These are phyloP conservation scores for Westerdykella ornata DNA, from an alignment of 2,329 filamentous ascomycete species.

Conservation along the genomic window DNA sequence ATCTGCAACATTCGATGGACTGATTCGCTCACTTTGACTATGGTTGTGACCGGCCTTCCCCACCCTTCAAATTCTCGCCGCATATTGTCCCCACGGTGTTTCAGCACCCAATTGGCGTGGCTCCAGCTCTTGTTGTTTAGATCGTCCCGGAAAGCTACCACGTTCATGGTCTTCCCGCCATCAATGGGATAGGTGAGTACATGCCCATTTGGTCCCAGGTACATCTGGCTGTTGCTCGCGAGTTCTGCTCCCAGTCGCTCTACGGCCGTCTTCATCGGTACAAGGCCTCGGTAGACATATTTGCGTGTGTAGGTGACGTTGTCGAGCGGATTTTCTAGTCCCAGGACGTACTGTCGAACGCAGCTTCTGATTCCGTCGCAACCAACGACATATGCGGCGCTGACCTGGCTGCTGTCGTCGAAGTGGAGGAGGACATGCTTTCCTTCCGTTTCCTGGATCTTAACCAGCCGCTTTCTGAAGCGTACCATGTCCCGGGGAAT, in stretches of 20 bases:
- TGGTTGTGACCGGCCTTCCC: background rate
- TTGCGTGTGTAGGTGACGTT: slow-evolving; percentile 51
- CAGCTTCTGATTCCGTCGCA: slow-evolving; percentile 61
- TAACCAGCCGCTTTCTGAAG: slow-evolving; percentile 39
- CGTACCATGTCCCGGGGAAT: slow-evolving; percentile 41
- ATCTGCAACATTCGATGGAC: slow-evolving; percentile 12
- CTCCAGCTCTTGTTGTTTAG: slow-evolving; percentile 6
- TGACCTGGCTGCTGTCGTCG: slow-evolving; percentile 42
- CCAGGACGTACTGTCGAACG: slow-evolving; percentile 50
- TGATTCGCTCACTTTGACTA: slow-evolving; percentile 1
- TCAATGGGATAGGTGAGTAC: slow-evolving; percentile 58
- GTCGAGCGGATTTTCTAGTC: slow-evolving; percentile 34
- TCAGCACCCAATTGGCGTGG: slow-evolving; percentile 8
- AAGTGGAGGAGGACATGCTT: slow-evolving; percentile 32
- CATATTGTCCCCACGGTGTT: slow-evolving; percentile 1
- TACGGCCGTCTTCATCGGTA: slow-evolving; percentile 53
- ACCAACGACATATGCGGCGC: slow-evolving; percentile 50
- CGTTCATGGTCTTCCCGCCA: slow-evolving; percentile 52
- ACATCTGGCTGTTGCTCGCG: slow-evolving; percentile 50
- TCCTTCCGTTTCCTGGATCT: background rate
- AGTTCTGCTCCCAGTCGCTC: slow-evolving; percentile 46
- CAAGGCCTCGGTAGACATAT: slow-evolving; percentile 57
- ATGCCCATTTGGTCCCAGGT: slow-evolving; percentile 54
- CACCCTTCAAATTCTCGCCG: slow-evolving; percentile 7
- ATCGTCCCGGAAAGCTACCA: slow-evolving; percentile 23